phyloP scores from a whole-genome alignment of 202 grass and related monocot species.

The Carex arenaria region DNA sequence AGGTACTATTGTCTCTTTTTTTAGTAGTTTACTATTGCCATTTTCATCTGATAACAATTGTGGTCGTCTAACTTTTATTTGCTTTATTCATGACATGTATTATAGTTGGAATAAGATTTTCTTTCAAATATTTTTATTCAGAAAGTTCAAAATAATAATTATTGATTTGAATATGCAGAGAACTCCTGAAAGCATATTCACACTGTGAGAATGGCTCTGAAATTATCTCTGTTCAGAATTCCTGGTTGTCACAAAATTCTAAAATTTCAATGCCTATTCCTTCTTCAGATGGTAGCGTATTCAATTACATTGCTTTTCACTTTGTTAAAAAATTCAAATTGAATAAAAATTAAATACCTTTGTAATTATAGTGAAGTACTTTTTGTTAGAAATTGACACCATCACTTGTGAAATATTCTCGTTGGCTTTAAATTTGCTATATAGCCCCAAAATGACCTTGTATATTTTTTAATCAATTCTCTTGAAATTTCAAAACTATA shows the following conservation, averaged over 20 bases:
- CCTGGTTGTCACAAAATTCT: conserved; percentile 69
- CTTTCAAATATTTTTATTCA: neutral
- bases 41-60: neutral
- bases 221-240: conserved; percentile 84
- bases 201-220: conserved; percentile 75
- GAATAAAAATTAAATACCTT: neutral
- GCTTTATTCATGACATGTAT: neutral
- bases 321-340: neutral
- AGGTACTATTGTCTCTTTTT: no score
- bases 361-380: neutral
- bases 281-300: conserved; percentile 44
- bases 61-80: neutral
- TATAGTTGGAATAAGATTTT: neutral
- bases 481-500: neutral
- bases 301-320: neutral
- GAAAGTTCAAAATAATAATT: neutral
- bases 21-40: neutral
- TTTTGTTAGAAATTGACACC: neutral
- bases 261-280: conserved; percentile 38
- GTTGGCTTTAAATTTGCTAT: neutral
- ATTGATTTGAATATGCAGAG: conserved; percentile 38
- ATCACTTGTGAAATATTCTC: neutral
- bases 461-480: neutral
- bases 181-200: conserved; percentile 83
- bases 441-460: neutral